phyloP scores from a whole-genome alignment of 306 rosid genomes.

The Erythrophleum fordii region DNA sequence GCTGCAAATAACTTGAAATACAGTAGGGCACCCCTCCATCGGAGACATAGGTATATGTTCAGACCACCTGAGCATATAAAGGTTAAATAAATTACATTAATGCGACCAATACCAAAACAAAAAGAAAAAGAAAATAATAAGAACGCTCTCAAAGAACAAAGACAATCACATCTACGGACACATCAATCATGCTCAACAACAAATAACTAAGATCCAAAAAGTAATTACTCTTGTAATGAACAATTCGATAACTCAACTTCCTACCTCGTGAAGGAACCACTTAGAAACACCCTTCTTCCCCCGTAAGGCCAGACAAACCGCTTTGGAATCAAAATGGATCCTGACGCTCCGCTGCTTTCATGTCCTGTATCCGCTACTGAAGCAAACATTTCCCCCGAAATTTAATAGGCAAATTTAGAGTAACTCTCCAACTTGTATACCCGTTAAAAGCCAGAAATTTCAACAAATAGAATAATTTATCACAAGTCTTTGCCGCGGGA shows the following conservation, averaged over 20 bases:
- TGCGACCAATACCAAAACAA: background rate
- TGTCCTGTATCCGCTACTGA: constrained; percentile 53
- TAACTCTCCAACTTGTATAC: constrained; percentile 23
- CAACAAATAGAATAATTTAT: constrained; percentile 16
- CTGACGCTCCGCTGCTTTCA: constrained; percentile 54
- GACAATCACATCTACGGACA: background rate
- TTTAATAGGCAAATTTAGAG: constrained; percentile 22
- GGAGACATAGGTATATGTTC: constrained; percentile 73
- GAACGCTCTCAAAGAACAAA: constrained; percentile 1
- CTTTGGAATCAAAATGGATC: constrained; percentile 61
- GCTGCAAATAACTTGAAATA: constrained; percentile 83
- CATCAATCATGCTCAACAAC: constrained; percentile 23
- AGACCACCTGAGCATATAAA: constrained; percentile 63
- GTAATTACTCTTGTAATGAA: background rate
- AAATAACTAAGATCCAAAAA: constrained; percentile 16
- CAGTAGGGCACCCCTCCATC: constrained; percentile 75
- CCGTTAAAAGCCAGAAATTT: constrained; percentile 27
- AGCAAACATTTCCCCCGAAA: constrained; percentile 66
- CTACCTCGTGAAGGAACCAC: constrained; percentile 79
- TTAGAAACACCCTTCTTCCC: constrained; percentile 71
- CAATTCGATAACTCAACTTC: background rate
- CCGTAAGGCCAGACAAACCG: constrained; percentile 81
- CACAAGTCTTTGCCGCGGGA: constrained; percentile 52
- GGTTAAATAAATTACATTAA: constrained; percentile 40
- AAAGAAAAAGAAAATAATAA: background rate